phyloP scores from a whole-genome alignment of 1,284 basidiomycete species.

The Laetiporus sulphureus region DNA sequence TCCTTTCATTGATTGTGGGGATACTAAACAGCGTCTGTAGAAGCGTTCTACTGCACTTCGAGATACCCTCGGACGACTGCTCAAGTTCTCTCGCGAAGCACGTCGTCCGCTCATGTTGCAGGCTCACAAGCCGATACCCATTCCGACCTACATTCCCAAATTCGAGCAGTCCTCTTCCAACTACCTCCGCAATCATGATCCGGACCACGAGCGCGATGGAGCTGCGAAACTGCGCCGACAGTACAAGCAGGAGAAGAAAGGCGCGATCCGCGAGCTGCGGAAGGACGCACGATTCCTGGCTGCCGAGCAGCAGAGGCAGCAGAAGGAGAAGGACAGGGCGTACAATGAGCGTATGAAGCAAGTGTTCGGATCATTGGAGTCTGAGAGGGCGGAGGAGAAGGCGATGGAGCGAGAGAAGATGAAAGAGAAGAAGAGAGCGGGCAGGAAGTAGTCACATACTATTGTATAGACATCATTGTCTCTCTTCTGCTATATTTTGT shows the following conservation, averaged over 20 bases:
- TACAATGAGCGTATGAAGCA: constrained; percentile 81
- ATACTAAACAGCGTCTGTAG: constrained; percentile 7
- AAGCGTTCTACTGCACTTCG: constrained; percentile 14
- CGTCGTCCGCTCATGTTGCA: constrained; percentile 84
- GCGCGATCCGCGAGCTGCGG: constrained; percentile 92
- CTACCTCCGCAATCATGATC: constrained; percentile 80
- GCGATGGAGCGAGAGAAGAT: constrained; percentile 79
- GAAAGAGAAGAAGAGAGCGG: constrained; percentile 71
- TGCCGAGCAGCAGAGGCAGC: constrained; percentile 77
- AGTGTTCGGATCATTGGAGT: constrained; percentile 78
- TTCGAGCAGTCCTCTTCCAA: constrained; percentile 85
- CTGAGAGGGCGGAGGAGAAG: constrained; percentile 95
- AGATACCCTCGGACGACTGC: constrained; percentile 46
- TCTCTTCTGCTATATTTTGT: no score
- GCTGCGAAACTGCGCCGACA: constrained; percentile 81
- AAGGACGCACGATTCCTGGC: constrained; percentile 96
- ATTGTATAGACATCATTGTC: no score
- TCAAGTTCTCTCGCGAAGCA: constrained; percentile 68
- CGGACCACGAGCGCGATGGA: constrained; percentile 89
- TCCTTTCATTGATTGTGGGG: background rate
- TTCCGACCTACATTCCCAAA: constrained; percentile 89
- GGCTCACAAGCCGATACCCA: constrained; percentile 94
- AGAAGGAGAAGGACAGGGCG: constrained; percentile 73
- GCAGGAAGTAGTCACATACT: constrained; percentile 65
- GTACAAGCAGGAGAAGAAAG: constrained; percentile 95